Evolutionary conservation across 2,329 filamentous ascomycete species (phyloP), one percentile per base, ranked within the genome.

Genomic region (Talaromyces sp.): DNA sequence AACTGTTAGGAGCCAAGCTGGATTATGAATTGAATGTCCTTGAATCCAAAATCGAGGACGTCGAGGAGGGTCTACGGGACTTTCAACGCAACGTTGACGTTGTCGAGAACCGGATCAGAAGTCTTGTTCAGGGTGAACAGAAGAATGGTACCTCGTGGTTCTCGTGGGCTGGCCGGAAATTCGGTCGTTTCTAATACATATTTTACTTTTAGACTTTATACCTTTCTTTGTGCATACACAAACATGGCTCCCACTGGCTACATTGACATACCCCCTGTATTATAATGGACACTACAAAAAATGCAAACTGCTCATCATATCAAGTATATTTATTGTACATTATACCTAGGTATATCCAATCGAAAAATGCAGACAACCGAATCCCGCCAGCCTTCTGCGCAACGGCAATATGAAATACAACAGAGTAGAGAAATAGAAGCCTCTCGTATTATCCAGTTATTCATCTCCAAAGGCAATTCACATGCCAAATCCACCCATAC

Each of bases 1-100:
- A 96, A 75, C 86, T 90, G 25, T 81, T 96, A 45, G 88, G 90
- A 2, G 92, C 92, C 22, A 93, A 93, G 77, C 83, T 98, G 64
- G 93, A 98, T 72, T 98, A 98, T 77, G 94, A 97, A 80, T 89
- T 97, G 67, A 87, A 90, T 67, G 88, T 88, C 17, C 81, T 98
- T n/a, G 84, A 88, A 58, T 88, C 89, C 58, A 92, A 92, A 72
- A 89, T 97, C 10, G 85, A 91, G 71, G 94, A 98, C 73, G 91
- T 97, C 8, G 93, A 97, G 73, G 90, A 92, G 67, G 91, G 91
- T 0, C 87, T 96, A 0, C 81, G 80, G 11, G 90, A 93, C 67
- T 96, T 96, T 76, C 91, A 93, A 76, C 84, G 86, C 58, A 90
- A 93, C 75, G 91, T 95, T 1, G 81, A 85, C 54, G 89, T 91